phyloP scores from a whole-genome alignment of 192 early-diverging fungal genomes.

The Piromyces finnis region DNA sequence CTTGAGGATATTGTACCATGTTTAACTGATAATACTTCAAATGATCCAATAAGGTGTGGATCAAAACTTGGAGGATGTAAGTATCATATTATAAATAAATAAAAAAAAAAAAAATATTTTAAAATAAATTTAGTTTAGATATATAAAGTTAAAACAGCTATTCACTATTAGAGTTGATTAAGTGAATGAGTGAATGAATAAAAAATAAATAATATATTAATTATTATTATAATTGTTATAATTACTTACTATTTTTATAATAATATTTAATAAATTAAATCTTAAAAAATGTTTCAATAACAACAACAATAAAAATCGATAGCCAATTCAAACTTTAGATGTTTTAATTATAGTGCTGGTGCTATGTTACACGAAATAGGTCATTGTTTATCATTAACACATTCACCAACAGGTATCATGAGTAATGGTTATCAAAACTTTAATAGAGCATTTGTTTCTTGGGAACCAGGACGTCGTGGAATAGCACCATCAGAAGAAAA shows the following conservation, averaged over 20 bases:
- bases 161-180: too few relatives aligned
- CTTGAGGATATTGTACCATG: constrained; percentile 35
- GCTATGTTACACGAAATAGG: constrained; percentile 57
- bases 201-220: too few relatives aligned
- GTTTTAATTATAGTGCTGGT: constrained; percentile 48
- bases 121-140: too few relatives aligned
- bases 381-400: constrained; percentile 35
- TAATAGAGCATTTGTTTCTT: constrained; percentile 45
- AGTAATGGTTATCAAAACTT: constrained; percentile 40
- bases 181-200: too few relatives aligned
- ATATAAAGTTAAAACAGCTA: too few relatives aligned
- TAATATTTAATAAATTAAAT: too few relatives aligned
- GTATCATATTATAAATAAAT: not conserved
- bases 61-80: not conserved
- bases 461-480: constrained; percentile 19
- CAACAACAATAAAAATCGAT: too few relatives aligned
- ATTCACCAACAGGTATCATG: constrained; percentile 43
- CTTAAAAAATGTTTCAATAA: too few relatives aligned
- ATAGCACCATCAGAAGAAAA: constrained; percentile 27
- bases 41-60: constrained; percentile 18
- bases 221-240: not conserved
- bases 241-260: not conserved
- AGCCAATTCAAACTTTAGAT: constrained; percentile 3
- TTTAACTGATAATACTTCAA: constrained; percentile 32
- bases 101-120: too few relatives aligned